Base-by-base conservation (phyloP, 2,329 filamentous ascomycete genomes). In the Penicillium digitatum region DNA sequence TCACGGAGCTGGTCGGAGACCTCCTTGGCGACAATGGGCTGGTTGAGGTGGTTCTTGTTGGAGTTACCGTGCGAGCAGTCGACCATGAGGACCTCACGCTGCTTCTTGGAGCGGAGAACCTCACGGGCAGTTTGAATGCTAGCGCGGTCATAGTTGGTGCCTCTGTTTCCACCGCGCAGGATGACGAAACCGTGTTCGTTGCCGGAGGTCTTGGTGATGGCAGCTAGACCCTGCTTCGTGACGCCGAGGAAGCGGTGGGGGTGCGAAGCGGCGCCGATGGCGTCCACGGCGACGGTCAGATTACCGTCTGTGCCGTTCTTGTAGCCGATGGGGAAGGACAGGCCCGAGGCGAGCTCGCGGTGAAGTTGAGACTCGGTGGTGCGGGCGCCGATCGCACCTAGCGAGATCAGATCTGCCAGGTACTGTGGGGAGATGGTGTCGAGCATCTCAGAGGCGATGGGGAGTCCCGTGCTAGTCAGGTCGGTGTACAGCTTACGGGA, bases 51-150 rank as follows among this genome's bases (percentile, higher is more conserved):
- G 79, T 97, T 86, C 80, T 99, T 99, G 76, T 88, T 90, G 20
- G 93, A 97, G 81, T 99, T 99, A 54, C 94, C 94, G 72, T 99
- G 94, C 22, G 92, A 96, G 82, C 94, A 99, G 76, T 99, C 94
- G 55, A 99, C 86, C 94, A 99, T 99, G 78, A 99, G 87, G 61
- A 92, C 88, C 76, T 90, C 82, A 69, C 87, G 87, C 72, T 94
- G 88, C 57, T 86, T 86, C 83, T 96, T 95, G 77, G 89, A 88
- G 62, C 76, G 79, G 67, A 99, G 77, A 2, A 85, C 85, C 72
- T 92, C 88, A 73, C 93, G 89, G 27, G 89, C 89, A 50, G 79
- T 80, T 72, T 87, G 84, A 65, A 99, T 88, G 72, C 82, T 95
- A 66, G 89, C 87, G 68, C 85, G 86, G 79, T 96, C 92, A 74